Evolutionary conservation across 768 basidiomycete genomes (phyloP), one percentile per base, ranked within the genome.

Genomic region (Panellus pusillus): DNA sequence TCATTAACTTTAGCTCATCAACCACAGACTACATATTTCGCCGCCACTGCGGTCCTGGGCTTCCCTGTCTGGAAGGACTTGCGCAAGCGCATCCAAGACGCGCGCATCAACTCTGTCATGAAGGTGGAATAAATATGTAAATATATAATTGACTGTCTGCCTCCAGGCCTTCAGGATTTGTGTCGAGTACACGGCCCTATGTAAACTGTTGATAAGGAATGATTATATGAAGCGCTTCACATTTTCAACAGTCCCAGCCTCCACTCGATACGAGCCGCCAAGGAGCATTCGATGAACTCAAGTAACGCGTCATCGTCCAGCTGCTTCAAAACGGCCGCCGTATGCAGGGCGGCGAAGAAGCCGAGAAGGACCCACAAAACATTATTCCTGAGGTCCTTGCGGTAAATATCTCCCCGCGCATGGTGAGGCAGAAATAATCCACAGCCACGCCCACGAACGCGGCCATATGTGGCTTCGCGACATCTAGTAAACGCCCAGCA

Each of bases 101-200:
- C 82, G 13, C 77, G 88, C 2, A 91, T 91, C 36, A 82, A 89
- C 50, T 89, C 87, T 18, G 86, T 92, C 6, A 84, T 87, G 84
- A 92, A 91, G 67, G 79, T 79, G 9, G 71, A 88, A 64, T 86
- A 63, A 63, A 38, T 81, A 80, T 68, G 74, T 35, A 70, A 76
- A 31, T 87, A 85, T 24, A 35, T 14, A 35, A 35, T 35, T 24
- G 65, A 73, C 74, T 51, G 83, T 87, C 58, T 87, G 85, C 63
- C 71, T 80, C 19, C 80, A 84, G 39, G 63, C 67, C 6, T 64
- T 81, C 47, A 78, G 24, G 24, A 24, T 24, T 24, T 24, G 24
- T 24, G 24, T 24, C 6, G 24, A 2, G 8, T 35, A 35, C 32
- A 35, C 32, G 32, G 32, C 24, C 2, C 24, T 24, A 24, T 24